Evolutionary conservation across 495 filamentous ascomycete genomes (phyloP), one percentile per base, ranked within the genome.

Genomic region (Aspergillus funiculosus): DNA sequence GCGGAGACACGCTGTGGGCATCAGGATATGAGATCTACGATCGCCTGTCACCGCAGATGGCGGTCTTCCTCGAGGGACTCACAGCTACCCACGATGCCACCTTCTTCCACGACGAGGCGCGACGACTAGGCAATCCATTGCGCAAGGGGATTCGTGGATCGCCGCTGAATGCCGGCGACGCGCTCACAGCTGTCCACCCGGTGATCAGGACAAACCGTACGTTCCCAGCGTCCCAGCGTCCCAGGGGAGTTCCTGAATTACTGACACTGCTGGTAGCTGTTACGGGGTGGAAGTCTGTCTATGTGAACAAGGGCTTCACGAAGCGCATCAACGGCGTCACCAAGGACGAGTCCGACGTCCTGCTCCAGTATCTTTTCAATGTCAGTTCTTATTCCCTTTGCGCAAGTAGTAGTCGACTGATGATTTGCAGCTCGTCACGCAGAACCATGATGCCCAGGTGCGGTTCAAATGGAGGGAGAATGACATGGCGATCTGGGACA

Each of bases 401-500:
- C 0, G 6, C 11, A 22, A 20, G 22, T 15, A 5, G 18, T 27
- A 10, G n/a, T n/a, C n/a, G n/a, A n/a, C 17, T 36, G 10, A 43
- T 34, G 1, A 15, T 14, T 4, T 11, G 7, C 28, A 55, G 56
- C 68, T 86, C 5, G 68, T 89, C 22, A 68, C 75, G 6, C 77
- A 87, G 60, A 88, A 87, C 60, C 85, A 87, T 52, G 85, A 90
- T 52, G 63, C 85, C 29, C 85, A 88, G 66, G 82, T 87, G 2
- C 67, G 86, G 15, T 72, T 77, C 57, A 69, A 73, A 47, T 89
- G 81, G 82, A 65, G 72, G 41, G 56, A 54, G 37, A 77, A 80
- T 48, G 77, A 83, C 53, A 54, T 83, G 56, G 84, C 85, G 0
- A 84, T 89, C 48, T 89, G 85, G 85, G 85, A 89, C 55, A 88